phyloP scores from a whole-genome alignment of 2,329 filamentous ascomycete species.

The Alternaria metachromatica region DNA sequence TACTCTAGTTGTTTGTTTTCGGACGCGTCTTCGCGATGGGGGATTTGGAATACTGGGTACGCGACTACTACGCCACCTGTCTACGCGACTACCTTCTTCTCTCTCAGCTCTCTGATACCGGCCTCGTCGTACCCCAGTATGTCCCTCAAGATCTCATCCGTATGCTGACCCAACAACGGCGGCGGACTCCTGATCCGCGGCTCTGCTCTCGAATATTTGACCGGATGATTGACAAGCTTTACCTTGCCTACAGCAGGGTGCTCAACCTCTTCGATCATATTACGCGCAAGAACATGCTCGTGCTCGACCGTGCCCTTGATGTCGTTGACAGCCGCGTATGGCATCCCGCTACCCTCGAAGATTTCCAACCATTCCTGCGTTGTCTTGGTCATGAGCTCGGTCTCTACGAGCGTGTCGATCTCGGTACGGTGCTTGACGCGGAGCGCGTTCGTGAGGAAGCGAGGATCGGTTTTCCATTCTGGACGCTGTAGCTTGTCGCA shows the following conservation, averaged over 20 bases:
- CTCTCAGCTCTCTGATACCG: conserved; percentile 26
- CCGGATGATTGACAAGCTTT: conserved; percentile 88
- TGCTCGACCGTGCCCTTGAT: conserved; percentile 84
- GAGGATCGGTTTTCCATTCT: conserved; percentile 64
- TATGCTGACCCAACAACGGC: conserved; percentile 70
- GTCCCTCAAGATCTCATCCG: conserved; percentile 42
- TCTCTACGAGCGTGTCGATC: conserved; percentile 80
- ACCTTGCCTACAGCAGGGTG: conserved; percentile 83
- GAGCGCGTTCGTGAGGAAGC: conserved; percentile 65
- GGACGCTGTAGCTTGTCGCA: conserved; percentile 63
- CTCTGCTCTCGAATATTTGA: conserved; percentile 87
- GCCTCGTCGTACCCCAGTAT: conserved; percentile 34
- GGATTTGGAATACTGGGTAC: not conserved
- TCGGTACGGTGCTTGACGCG: conserved; percentile 73
- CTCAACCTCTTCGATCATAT: conserved; percentile 88
- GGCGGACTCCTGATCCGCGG: conserved; percentile 79
- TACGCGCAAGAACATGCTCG: conserved; percentile 76
- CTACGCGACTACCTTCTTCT: conserved; percentile 21
- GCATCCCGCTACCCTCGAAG: conserved; percentile 90
- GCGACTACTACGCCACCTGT: not conserved
- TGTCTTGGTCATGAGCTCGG: conserved; percentile 74
- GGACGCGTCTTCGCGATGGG: not conserved
- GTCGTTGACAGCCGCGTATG: conserved; percentile 92
- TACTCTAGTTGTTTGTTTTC: not conserved
- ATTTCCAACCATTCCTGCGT: conserved; percentile 86